Percentiles rank a stretch among this genome's conserved stretches.
Conservation (phyloP, 192 early-diverging fungal species). For the Coemansia sp. region DNA sequence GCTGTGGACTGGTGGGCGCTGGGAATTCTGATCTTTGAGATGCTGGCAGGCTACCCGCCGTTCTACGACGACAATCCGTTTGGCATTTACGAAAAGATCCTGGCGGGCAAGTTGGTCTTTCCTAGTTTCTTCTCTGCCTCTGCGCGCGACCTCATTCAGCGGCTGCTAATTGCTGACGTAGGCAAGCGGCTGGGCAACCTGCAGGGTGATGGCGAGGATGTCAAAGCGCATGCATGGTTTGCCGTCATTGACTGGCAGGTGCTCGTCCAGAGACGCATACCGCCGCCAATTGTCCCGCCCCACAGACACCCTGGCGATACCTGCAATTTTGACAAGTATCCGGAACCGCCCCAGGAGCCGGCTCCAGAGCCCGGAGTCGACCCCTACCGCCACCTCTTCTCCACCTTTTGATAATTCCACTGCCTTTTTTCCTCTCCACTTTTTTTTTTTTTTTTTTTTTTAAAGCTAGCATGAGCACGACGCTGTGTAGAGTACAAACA, state of each 20-base stretch:
- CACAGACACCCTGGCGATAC: slow-evolving; percentile 90
- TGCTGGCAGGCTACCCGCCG: slow-evolving; percentile 85
- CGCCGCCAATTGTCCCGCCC: slow-evolving; percentile 86
- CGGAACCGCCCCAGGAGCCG: slow-evolving; percentile 72
- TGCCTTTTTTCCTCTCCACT: background rate
- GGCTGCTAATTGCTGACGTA: slow-evolving; percentile 86
- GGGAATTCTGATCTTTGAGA: slow-evolving; percentile 87
- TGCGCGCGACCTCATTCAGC: slow-evolving; percentile 88
- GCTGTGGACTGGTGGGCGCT: slow-evolving; percentile 98
- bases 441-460: background rate
- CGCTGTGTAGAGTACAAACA: too few relatives aligned
- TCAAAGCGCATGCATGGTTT: slow-evolving; percentile 96
- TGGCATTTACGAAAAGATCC: slow-evolving; percentile 92
- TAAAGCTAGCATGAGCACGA: background rate
- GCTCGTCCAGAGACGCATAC: slow-evolving; percentile 70
- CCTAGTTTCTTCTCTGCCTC: slow-evolving; percentile 77
- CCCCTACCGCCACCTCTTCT: slow-evolving; percentile 78
- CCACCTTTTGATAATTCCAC: slow-evolving; percentile 58
- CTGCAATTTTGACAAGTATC: slow-evolving; percentile 97
- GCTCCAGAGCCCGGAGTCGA: slow-evolving; percentile 58
- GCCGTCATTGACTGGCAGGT: slow-evolving; percentile 88
- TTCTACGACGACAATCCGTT: slow-evolving; percentile 94
- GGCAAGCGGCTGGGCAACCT: slow-evolving; percentile 94
- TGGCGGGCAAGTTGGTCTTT: slow-evolving; percentile 86
- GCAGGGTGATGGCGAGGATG: slow-evolving; percentile 85